Base-by-base conservation (phyloP, 306 rosid species). In the Luffa aegyptiaca region DNA sequence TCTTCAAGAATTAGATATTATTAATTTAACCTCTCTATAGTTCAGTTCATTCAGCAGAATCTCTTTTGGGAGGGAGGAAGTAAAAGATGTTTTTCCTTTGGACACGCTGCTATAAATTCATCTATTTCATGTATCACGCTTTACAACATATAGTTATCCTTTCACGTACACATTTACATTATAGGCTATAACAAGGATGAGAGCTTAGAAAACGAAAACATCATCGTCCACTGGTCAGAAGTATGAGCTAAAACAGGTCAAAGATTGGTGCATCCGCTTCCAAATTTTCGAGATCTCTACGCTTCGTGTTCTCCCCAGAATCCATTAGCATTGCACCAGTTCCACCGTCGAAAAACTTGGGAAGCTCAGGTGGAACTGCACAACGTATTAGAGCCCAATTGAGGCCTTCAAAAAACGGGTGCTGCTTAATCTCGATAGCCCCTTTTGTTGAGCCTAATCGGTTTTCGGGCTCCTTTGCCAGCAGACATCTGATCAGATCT, bases 381-480 rank as follows among this genome's bases (percentile, higher is more conserved):
- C 97, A 95, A 75, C 99, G 91, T 77, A 95, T 91, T 70, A 95
- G 87, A 77, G 99, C 99, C 99, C 99, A 95, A 80, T 95, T 95
- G 33, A 95, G 93, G 86, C 97, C 97, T 77, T 88, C 93, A 57
- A 95, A 95, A 92, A 95, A 95, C 2, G 97, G 91, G 55, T 95
- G 99, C 75, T 91, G 97, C 87, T 95, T 95, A 77, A 95, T 91
- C 84, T 93, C 97, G 4, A 94, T 90, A 33, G 99, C 99, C 0
- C 99, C 99, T 87, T 91, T 95, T 45, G 90, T 87, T 0, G 99
- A 90, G 79, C 99, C 97, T 86, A 95, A 82, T 39, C 99, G 97
- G 78, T 84, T 89, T 81, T 92, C 93, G 3, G 99, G 99, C 68
- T 93, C 97, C 92, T 95, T 95, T 48, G 86, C 69, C 79, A 95